These are phyloP conservation scores for Calonectria hawksworthii DNA, from an alignment of 2,329 filamentous ascomycete species.

Conservation along the genomic window DNA sequence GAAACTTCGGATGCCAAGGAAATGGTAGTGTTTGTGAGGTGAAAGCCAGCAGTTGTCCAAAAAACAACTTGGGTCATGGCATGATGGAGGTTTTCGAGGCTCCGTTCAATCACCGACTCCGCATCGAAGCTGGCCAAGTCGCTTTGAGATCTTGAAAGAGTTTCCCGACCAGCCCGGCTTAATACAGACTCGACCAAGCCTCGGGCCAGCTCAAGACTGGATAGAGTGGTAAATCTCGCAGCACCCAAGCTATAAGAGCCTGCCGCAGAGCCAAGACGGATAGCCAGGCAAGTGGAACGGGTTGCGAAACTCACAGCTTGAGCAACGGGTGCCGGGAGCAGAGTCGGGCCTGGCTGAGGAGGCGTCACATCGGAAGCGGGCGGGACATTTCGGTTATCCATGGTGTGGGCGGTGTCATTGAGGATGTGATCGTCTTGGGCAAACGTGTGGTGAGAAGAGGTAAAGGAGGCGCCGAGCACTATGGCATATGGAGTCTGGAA, in stretches of 20 bases:
- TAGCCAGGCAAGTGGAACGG: slow-evolving; percentile 69
- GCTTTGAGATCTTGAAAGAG: slow-evolving; percentile 59
- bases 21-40: slow-evolving; percentile 68
- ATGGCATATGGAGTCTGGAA: not conserved
- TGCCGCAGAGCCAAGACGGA: slow-evolving; percentile 67
- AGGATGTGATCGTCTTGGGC: slow-evolving; percentile 11
- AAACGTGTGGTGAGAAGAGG: slow-evolving; percentile 14
- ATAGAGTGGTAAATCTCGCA: slow-evolving; percentile 69
- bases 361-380: slow-evolving; percentile 32
- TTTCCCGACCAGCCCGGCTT: slow-evolving; percentile 65
- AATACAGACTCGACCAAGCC: slow-evolving; percentile 68
- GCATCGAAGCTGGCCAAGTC: slow-evolving; percentile 65
- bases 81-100: slow-evolving; percentile 68
- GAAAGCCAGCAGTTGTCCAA: slow-evolving; percentile 72
- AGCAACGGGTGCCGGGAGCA: slow-evolving; percentile 71
- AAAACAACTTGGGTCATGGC: slow-evolving; percentile 72
- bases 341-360: slow-evolving; percentile 56
- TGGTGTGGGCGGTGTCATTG: slow-evolving; percentile 30
- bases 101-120: slow-evolving; percentile 69
- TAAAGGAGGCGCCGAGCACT: not conserved
- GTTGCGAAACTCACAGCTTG: slow-evolving; percentile 72
- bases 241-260: slow-evolving; percentile 66
- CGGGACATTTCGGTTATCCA: slow-evolving; percentile 37
- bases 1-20: slow-evolving; percentile 69
- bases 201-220: slow-evolving; percentile 69